Evolutionary conservation across 1,284 basidiomycete species (phyloP).

Genomic region (Ustilago tritici): DNA sequence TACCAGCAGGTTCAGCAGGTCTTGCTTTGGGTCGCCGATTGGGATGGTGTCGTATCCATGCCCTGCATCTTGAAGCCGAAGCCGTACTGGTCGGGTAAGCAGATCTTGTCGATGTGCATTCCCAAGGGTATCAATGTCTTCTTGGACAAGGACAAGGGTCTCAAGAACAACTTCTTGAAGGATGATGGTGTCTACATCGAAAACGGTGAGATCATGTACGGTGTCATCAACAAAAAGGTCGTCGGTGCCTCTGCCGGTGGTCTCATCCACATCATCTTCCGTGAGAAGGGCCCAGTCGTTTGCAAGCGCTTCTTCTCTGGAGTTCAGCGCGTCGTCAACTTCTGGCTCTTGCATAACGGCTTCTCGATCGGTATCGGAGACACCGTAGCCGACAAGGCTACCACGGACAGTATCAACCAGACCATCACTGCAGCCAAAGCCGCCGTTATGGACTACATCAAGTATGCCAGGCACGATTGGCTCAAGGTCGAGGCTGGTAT

Average conservation of each 20-base stretch:
- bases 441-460: slow-evolving; percentile 65
- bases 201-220: slow-evolving; percentile 95
- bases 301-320: slow-evolving; percentile 94
- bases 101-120: slow-evolving; percentile 91
- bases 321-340: slow-evolving; percentile 95
- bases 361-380: slow-evolving; percentile 99
- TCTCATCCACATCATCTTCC: slow-evolving; percentile 95
- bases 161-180: slow-evolving; percentile 64
- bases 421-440: slow-evolving; percentile 84
- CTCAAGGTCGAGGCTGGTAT: slow-evolving; percentile 78
- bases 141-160: slow-evolving; percentile 61
- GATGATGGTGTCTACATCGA: slow-evolving; percentile 97
- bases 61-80: slow-evolving; percentile 97
- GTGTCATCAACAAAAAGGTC: slow-evolving; percentile 97
- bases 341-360: slow-evolving; percentile 97
- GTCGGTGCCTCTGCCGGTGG: slow-evolving; percentile 91
- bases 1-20: slow-evolving; percentile 83
- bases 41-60: slow-evolving; percentile 92
- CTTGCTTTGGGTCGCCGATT: slow-evolving; percentile 94
- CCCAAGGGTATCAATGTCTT: slow-evolving; percentile 95
- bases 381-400: slow-evolving; percentile 90
- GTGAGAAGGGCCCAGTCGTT: slow-evolving; percentile 94
- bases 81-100: slow-evolving; percentile 97
- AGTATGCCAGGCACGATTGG: slow-evolving; percentile 65
- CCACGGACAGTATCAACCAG: slow-evolving; percentile 84